Conservation (phyloP, 768 basidiomycete species). For the Arthromyces matolae region DNA sequence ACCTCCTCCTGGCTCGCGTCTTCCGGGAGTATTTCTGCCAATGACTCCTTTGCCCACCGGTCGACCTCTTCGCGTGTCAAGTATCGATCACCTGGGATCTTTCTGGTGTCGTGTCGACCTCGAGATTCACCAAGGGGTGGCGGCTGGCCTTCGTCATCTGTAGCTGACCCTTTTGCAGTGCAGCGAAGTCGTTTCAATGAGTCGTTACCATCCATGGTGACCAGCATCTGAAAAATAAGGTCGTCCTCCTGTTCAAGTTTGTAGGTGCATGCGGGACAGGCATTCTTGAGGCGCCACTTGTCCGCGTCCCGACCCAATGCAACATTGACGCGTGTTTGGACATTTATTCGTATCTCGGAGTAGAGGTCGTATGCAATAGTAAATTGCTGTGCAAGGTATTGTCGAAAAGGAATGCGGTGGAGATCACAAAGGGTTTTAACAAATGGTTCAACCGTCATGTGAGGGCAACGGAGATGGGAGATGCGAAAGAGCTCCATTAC, state of each 20-base stretch:
- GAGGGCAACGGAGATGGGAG: neutral
- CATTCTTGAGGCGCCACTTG: constrained; percentile 23
- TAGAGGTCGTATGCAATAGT: constrained; percentile 19
- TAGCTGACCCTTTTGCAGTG: too few relatives aligned
- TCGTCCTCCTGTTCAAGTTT: constrained; percentile 18
- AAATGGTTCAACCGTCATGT: neutral
- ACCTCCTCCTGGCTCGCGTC: neutral
- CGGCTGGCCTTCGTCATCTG: neutral
- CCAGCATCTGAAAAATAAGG: constrained; percentile 19
- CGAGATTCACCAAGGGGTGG: neutral
- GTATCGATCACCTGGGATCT: neutral
- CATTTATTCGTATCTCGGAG: constrained; percentile 10
- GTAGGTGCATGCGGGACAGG: constrained; percentile 26
- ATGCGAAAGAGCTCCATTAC: neutral
- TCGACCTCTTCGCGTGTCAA: too few relatives aligned
- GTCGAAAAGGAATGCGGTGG: constrained; percentile 2
- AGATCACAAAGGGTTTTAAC: neutral
- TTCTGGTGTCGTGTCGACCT: neutral
- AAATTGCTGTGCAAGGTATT: constrained; percentile 15
- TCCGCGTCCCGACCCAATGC: constrained; percentile 20
- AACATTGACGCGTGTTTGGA: constrained; percentile 13
- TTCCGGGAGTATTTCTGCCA: neutral
- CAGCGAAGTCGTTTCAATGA: constrained; percentile 2
- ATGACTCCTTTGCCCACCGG: neutral
- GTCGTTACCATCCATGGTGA: constrained; percentile 20